Evolutionary conservation across 208 protist species (phyloP).

Genomic region (Trypanosoma conorhini): DNA sequence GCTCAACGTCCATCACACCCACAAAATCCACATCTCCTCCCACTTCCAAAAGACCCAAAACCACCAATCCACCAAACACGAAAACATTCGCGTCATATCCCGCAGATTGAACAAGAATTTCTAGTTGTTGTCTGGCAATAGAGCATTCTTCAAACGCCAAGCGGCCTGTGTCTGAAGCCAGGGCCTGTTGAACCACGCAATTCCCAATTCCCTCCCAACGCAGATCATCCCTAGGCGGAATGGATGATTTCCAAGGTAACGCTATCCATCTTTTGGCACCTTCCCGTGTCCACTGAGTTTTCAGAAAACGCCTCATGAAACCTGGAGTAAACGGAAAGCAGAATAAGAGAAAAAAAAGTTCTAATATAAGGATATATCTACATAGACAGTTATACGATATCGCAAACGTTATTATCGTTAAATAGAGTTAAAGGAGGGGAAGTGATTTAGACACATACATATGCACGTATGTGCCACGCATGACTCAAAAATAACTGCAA

Average conservation of each 20-base stretch:
- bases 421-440: background rate
- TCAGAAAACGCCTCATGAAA: conserved; percentile 28
- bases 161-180: conserved; percentile 73
- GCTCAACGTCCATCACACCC: conserved; percentile 83
- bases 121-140: conserved; percentile 72
- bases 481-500: background rate
- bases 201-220: conserved; percentile 60
- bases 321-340: conserved; percentile 8
- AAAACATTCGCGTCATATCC: conserved; percentile 88
- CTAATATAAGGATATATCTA: background rate
- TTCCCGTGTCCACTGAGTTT: background rate
- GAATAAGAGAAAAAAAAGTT: conserved; percentile 24
- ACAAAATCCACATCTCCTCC: conserved; percentile 91
- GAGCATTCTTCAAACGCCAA: conserved; percentile 84
- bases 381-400: background rate
- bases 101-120: conserved; percentile 71
- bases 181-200: conserved; percentile 57
- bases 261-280: conserved; percentile 18
- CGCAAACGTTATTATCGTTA: background rate
- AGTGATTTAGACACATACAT: background rate
- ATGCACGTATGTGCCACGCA: background rate
- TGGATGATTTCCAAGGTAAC: conserved; percentile 58
- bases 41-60: conserved; percentile 74
- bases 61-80: conserved; percentile 87
- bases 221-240: conserved; percentile 36